Evolutionary conservation across 2,329 filamentous ascomycete species (phyloP).

Genomic region (Colletotrichum sp.): DNA sequence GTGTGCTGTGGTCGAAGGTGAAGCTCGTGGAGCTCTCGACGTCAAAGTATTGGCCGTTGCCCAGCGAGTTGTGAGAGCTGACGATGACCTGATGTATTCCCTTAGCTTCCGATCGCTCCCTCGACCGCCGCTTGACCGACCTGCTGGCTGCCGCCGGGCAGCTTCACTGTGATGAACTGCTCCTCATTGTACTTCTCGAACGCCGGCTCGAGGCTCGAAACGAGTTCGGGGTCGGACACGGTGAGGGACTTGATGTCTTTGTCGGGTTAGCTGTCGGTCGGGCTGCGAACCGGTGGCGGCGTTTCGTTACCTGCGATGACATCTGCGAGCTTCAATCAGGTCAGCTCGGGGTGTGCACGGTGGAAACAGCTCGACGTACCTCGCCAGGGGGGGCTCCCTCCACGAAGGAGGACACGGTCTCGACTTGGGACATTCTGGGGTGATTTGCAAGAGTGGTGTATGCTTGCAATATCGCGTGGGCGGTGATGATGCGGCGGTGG

Average conservation of each 20-base stretch:
- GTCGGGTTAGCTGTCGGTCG: conserved; percentile 9
- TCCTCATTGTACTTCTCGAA: conserved; percentile 97
- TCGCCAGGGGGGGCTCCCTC: conserved; percentile 95
- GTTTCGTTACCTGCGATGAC: conserved; percentile 76
- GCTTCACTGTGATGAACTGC: conserved; percentile 87
- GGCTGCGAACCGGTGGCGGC: background rate
- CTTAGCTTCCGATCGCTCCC: background rate
- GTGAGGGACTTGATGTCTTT: conserved; percentile 91
- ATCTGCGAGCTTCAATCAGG: conserved; percentile 72
- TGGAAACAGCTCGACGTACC: conserved; percentile 58
- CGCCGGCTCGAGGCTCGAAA: conserved; percentile 78
- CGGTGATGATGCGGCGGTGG: conserved; percentile 3
- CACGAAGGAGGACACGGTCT: conserved; percentile 83
- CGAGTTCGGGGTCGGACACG: conserved; percentile 68
- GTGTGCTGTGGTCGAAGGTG: conserved; percentile 81
- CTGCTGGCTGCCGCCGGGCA: conserved; percentile 80
- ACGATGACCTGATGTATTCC: conserved; percentile 70
- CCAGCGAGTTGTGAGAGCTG: conserved; percentile 84
- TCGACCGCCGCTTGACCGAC: conserved; percentile 26
- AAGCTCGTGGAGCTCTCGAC: conserved; percentile 88
- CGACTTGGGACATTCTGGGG: conserved; percentile 43
- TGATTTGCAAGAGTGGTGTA: conserved; percentile 21
- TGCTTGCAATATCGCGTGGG: background rate
- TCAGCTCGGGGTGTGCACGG: conserved; percentile 24
- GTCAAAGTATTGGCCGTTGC: conserved; percentile 86